Conservation (phyloP, 129 eudicot genomes). For the Flaveria bidentis region DNA sequence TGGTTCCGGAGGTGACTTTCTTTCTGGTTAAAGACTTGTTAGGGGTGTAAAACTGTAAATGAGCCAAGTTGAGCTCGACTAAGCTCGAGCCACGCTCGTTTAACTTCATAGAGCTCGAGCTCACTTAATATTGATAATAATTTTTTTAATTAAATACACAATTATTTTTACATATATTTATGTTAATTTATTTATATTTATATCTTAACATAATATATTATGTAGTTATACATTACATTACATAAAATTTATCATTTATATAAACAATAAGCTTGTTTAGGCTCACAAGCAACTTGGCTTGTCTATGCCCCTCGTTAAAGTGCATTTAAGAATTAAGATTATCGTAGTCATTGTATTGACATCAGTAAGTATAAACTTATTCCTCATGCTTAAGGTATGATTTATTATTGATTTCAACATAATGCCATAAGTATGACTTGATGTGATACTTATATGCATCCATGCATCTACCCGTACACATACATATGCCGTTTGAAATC, state of each 20-base stretch:
- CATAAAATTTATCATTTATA: neutral
- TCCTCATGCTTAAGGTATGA: neutral
- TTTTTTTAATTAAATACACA: neutral
- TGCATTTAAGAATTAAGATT: neutral
- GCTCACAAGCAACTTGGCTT: neutral
- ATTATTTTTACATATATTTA: neutral
- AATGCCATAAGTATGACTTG: neutral
- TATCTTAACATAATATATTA: neutral
- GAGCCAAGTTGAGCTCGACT: neutral
- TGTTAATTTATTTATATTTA: neutral
- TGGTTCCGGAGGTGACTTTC: constrained; percentile 67
- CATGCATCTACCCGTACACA: neutral
- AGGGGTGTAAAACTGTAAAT: neutral
- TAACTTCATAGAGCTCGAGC: neutral
- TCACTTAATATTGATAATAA: neutral
- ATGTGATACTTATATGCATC: neutral
- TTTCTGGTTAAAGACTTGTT: constrained; percentile 10
- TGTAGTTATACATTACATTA: neutral
- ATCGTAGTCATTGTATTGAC: neutral
- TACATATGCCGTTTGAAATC: neutral
- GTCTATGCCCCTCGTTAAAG: neutral
- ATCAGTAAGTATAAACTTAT: neutral
- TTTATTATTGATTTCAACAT: too few species aligned
- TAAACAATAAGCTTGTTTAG: neutral
- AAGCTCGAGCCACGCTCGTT: neutral